Evolutionary conservation across 345 rosid genomes (phyloP).

Genomic region (Murraya koenigii): DNA sequence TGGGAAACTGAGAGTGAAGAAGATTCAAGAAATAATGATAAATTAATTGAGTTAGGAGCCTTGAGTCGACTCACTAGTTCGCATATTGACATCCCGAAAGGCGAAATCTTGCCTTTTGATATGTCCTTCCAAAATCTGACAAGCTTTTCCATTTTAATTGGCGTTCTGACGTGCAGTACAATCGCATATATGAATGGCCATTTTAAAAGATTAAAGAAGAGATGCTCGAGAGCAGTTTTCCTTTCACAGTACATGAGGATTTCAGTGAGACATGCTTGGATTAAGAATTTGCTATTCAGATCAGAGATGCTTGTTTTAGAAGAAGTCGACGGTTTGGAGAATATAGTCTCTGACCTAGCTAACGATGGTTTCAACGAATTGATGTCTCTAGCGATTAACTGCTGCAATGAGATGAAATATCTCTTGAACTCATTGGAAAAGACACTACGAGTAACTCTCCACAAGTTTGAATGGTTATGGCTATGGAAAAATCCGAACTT

Average conservation of each 20-base stretch:
- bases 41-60: background rate
- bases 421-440: background rate
- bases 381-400: rapidly evolving
- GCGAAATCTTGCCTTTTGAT: background rate
- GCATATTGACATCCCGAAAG: background rate
- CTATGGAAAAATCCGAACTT: rapidly evolving
- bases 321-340: background rate
- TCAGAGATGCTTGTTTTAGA: background rate
- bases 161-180: too few species aligned
- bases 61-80: background rate
- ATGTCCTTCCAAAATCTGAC: background rate
- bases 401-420: background rate
- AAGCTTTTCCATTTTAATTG: background rate
- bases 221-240: background rate
- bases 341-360: background rate
- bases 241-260: background rate
- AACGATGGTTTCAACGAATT: background rate
- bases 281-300: background rate
- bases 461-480: background rate
- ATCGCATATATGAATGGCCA: too few species aligned
- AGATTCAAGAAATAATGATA: background rate
- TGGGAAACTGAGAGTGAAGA: background rate
- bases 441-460: background rate
- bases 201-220: too few species aligned
- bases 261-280: background rate